Evolutionary conservation across 106 monocot species (phyloP), one percentile per base, ranked within the genome.

Genomic region (Vanilla planifolia): DNA sequence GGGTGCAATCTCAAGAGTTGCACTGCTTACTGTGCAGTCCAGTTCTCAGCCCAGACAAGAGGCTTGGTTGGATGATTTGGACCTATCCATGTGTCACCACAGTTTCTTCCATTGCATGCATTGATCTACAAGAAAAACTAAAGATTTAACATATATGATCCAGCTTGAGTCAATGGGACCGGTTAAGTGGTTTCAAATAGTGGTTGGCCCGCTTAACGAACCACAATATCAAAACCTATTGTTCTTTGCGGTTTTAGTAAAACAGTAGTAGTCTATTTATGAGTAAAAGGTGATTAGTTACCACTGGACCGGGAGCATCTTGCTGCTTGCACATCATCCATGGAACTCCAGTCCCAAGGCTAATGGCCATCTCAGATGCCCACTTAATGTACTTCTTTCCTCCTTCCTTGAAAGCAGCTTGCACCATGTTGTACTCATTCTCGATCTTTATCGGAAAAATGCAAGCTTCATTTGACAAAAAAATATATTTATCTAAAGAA

Each of bases 301-400:
- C 92, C 70, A 92, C 78, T 21, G 71, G 28, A 25, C 65, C 72
- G 15, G 92, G 92, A 26, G 83, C 92, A 32, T 83, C 50, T 11
- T 66, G 71, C 69, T 92, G 74, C 77, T 92, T 92, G 80, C 92
- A 92, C 92, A 92, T 92, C 30, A 92, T 43, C 86, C 86, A 86
- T 10, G 92, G 92, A 7, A 92, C 80, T 37, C 92, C 92, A 8
- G 80, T 63, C 0, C 76, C 42, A 10, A 65, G 42, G 1, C 56
- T 48, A 4, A 75, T 22, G n/a, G 86, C 86, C 86, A 92, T 80
- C 29, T 75, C 60, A 8, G 59, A 82, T 32, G 86, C 86, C 92
- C 92, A 86, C 17, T 67, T 34, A 27, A 86, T 71, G 43, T 86
- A 92, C 39, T 46, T 79, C 6, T 16, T 17, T 1, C 86, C 92